Percentiles rank a stretch among this genome's conserved stretches.
phyloP scores from a whole-genome alignment of 257 asterid genomes.

The Anisodus tanguticus region DNA sequence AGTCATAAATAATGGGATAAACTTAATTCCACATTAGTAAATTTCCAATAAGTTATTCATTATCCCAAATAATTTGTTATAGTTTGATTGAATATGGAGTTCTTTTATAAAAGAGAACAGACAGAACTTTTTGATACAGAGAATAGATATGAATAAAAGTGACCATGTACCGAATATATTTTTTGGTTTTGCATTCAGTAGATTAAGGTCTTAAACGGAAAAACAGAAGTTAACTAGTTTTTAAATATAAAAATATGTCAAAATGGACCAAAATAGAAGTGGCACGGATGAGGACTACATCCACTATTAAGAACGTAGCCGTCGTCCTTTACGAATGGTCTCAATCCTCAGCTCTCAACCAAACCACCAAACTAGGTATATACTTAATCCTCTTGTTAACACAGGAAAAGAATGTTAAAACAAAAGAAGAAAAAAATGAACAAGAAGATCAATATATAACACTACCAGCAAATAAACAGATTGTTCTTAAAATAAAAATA shows the following conservation, averaged over 20 bases:
- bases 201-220: neutral
- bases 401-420: too few relatives aligned
- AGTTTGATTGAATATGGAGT: neutral
- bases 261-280: neutral
- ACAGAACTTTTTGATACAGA: neutral
- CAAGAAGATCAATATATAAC: neutral
- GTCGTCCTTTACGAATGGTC: neutral
- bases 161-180: neutral
- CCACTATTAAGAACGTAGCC: neutral
- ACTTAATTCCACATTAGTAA: too few relatives aligned
- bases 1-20: too few relatives aligned
- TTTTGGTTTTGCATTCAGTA: neutral
- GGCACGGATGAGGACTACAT: neutral
- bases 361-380: neutral
- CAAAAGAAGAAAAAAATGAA: neutral
- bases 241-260: too few relatives aligned
- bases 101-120: neutral
- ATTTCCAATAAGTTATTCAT: neutral
- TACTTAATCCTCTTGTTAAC: neutral
- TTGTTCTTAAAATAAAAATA: neutral
- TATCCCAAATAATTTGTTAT: neutral
- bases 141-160: neutral
- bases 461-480: conserved; percentile 3
- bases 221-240: too few relatives aligned
- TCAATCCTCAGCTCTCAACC: neutral